Conservation (phyloP, 2,329 filamentous ascomycete genomes). For the Diatrype stigma region DNA sequence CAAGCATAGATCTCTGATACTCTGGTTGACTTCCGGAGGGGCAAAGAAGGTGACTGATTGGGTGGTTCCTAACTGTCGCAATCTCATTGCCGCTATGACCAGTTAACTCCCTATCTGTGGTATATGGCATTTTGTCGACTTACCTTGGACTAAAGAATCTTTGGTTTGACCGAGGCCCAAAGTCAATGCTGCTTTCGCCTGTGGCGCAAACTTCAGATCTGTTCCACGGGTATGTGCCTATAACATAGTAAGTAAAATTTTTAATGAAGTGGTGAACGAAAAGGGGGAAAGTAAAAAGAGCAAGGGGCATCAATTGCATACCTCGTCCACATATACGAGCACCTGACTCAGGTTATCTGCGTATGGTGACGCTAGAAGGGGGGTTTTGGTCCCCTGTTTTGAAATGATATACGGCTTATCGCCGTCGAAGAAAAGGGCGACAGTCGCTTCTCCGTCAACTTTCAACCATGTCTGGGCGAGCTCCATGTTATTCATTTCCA, state of each 20-base stretch:
- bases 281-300: too few relatives aligned
- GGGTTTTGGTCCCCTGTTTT: constrained; percentile 29
- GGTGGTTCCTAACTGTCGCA: constrained; percentile 52
- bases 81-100: constrained; percentile 58
- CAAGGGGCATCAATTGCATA: too few relatives aligned
- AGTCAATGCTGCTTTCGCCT: constrained; percentile 49
- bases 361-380: constrained; percentile 51
- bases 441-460: constrained; percentile 38
- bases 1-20: constrained; percentile 45
- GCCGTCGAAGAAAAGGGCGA: constrained; percentile 51
- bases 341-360: constrained; percentile 47
- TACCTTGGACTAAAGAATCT: constrained; percentile 58
- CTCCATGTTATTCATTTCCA: constrained; percentile 54
- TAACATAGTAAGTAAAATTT: not conserved
- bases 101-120: constrained; percentile 7
- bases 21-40: constrained; percentile 55
- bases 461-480: constrained; percentile 49
- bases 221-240: constrained; percentile 56
- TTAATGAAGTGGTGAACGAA: not conserved
- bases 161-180: constrained; percentile 55
- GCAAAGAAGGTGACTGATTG: constrained; percentile 49
- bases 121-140: not conserved
- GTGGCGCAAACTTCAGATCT: constrained; percentile 50
- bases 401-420: constrained; percentile 44
- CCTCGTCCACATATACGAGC: constrained; percentile 56